Evolutionary conservation across 345 rosid species (phyloP).

Genomic region (Linum tenue): DNA sequence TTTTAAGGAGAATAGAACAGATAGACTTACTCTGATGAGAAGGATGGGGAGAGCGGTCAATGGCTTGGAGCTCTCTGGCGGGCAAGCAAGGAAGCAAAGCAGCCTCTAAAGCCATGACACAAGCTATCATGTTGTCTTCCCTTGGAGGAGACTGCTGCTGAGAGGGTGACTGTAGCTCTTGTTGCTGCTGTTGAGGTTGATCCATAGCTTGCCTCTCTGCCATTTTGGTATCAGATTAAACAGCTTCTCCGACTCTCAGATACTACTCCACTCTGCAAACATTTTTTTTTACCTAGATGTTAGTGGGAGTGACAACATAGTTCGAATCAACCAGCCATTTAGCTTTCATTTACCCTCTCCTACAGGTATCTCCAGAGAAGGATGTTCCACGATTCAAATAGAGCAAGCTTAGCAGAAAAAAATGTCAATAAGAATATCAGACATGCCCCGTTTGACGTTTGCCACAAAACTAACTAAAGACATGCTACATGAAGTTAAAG

Average conservation of each 20-base stretch:
- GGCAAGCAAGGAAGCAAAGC: conserved; percentile 94
- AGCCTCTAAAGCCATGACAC: conserved; percentile 72
- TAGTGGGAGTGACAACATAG: too few species aligned
- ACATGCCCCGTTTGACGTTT: too few species aligned
- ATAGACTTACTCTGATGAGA: conserved; percentile 77
- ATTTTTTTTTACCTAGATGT: too few species aligned
- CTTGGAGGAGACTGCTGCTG: conserved; percentile 15
- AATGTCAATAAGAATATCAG: too few species aligned
- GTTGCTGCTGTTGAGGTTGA: conserved; percentile 14
- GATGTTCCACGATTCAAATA: too few species aligned
- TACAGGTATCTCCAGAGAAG: too few species aligned
- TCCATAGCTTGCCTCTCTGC: conserved; percentile 14
- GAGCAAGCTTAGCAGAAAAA: too few species aligned
- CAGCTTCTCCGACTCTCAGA: not conserved
- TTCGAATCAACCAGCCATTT: too few species aligned
- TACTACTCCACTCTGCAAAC: too few species aligned
- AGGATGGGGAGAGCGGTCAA: conserved; percentile 90
- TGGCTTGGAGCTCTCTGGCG: conserved; percentile 96
- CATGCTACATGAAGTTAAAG: too few species aligned
- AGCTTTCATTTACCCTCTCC: too few species aligned
- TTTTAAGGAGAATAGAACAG: not conserved
- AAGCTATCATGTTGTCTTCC: conserved; percentile 56
- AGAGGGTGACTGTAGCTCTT: conserved; percentile 20
- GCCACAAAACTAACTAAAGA: too few species aligned
- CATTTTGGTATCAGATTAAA: not conserved